Percentiles rank a stretch among this genome's conserved stretches.
Evolutionary conservation across 225 moss, liverwort and hornwort genomes (phyloP).

Genomic region (Rhytidiadelphus loreus): DNA sequence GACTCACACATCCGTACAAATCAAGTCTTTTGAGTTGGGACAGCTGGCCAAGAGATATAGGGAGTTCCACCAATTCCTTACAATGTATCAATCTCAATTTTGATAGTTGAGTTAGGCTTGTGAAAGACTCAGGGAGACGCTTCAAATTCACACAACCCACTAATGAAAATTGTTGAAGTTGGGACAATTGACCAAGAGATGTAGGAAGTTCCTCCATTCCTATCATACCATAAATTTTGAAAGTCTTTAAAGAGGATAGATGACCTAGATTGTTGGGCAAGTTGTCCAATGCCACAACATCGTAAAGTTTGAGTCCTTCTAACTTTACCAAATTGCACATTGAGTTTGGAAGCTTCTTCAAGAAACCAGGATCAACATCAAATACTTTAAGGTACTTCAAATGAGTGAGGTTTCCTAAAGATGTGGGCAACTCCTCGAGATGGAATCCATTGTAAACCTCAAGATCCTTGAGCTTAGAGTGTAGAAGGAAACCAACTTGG

Average conservation of each 20-base stretch:
- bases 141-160: fast-evolving
- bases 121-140: too few relatives aligned
- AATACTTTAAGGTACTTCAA: fast-evolving
- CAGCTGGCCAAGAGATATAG: too few relatives aligned
- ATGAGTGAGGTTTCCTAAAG: not conserved
- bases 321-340: fast-evolving
- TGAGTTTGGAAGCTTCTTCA: not conserved
- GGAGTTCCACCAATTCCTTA: too few relatives aligned
- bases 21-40: fast-evolving
- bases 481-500: fast-evolving
- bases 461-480: not conserved
- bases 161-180: fast-evolving
- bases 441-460: fast-evolving
- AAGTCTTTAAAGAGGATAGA: fast-evolving
- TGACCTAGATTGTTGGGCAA: not conserved
- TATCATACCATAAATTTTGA: fast-evolving
- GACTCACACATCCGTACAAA: fast-evolving
- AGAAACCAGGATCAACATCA: fast-evolving
- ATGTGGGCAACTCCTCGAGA: not conserved
- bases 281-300: fast-evolving
- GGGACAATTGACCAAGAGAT: not conserved
- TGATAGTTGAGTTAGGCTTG: fast-evolving
- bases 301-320: fast-evolving
- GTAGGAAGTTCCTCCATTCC: not conserved
- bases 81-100: fast-evolving